phyloP scores from a whole-genome alignment of 805 yeast species.

The Blastobotrys parvus region DNA sequence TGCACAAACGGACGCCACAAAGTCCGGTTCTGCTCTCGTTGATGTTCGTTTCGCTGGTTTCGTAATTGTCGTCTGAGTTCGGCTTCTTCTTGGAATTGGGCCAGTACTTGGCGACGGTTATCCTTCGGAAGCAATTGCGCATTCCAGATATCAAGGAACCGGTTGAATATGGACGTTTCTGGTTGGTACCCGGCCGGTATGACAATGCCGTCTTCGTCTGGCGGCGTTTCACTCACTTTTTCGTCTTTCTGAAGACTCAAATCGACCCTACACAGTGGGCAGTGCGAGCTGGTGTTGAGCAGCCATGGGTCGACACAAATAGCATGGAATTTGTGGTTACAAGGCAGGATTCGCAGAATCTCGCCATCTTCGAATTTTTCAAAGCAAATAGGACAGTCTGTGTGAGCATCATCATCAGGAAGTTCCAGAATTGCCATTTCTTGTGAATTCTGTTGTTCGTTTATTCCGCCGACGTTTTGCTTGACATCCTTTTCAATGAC shows the following conservation, averaged over 20 bases:
- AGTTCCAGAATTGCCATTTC: not conserved
- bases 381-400: slow-evolving; percentile 66
- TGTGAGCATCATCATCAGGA: not conserved
- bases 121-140: slow-evolving; percentile 25
- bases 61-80: slow-evolving; percentile 17
- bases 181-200: slow-evolving; percentile 14
- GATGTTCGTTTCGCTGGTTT: not conserved
- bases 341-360: slow-evolving; percentile 54
- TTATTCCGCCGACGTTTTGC: not conserved
- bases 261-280: slow-evolving; percentile 79
- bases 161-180: slow-evolving; percentile 19
- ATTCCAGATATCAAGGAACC: slow-evolving; percentile 25
- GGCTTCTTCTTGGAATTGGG: slow-evolving; percentile 22
- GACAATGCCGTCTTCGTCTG: slow-evolving; percentile 6
- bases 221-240: slow-evolving; percentile 15
- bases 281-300: slow-evolving; percentile 61
- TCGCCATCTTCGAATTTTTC: slow-evolving; percentile 60
- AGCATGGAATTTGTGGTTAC: slow-evolving; percentile 79
- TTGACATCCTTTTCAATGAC: not conserved
- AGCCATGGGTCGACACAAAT: slow-evolving; percentile 82
- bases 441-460: not conserved
- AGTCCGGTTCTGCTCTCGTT: slow-evolving; percentile 14
- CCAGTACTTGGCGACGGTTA: slow-evolving; percentile 21
- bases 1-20: slow-evolving; percentile 17
- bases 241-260: slow-evolving; percentile 24